These are phyloP conservation scores for Cordyceps tenuipes DNA, from an alignment of 2,329 filamentous ascomycete species.

Conservation along the genomic window DNA sequence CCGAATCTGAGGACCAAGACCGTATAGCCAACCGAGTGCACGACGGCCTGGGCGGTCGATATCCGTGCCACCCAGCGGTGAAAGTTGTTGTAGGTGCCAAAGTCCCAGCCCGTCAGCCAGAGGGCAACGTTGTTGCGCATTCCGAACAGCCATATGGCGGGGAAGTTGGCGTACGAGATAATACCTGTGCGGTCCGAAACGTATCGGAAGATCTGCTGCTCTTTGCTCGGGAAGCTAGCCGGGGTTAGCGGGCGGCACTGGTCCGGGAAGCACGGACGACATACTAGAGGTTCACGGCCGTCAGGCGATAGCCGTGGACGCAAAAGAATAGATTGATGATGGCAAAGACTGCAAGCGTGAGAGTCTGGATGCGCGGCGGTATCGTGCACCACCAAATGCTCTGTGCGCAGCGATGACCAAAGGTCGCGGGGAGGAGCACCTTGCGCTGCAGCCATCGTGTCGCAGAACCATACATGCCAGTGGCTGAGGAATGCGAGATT, in stretches of 20 bases:
- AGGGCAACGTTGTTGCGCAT: slow-evolving; percentile 58
- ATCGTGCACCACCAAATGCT: slow-evolving; percentile 37
- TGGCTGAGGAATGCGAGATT: not conserved
- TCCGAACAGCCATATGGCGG: slow-evolving; percentile 57
- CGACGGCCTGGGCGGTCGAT: slow-evolving; percentile 50
- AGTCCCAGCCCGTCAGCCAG: slow-evolving; percentile 62
- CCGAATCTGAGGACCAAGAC: slow-evolving; percentile 33
- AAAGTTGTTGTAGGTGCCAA: slow-evolving; percentile 57
- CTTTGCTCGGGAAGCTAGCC: slow-evolving; percentile 8
- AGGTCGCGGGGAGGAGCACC: slow-evolving; percentile 32
- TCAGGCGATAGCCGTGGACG: not conserved
- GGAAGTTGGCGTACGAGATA: slow-evolving; percentile 55
- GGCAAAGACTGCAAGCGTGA: slow-evolving; percentile 31
- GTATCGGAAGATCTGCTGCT: slow-evolving; percentile 40
- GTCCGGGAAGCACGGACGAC: slow-evolving; percentile 6
- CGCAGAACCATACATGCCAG: not conserved
- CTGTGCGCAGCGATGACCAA: slow-evolving; percentile 34
- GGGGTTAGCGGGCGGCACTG: not conserved
- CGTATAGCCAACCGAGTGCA: slow-evolving; percentile 55
- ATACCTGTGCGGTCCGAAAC: slow-evolving; percentile 56
- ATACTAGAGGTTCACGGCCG: not conserved
- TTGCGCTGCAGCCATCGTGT: slow-evolving; percentile 25
- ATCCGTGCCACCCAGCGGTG: slow-evolving; percentile 59
- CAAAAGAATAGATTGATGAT: not conserved
- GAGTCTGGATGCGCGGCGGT: slow-evolving; percentile 33